A percentile compares a stretch with the other conserved stretches of the same genome.
Conservation (phyloP, 371 early-diverging fungal genomes). For the Rhizomucor pusillus region DNA sequence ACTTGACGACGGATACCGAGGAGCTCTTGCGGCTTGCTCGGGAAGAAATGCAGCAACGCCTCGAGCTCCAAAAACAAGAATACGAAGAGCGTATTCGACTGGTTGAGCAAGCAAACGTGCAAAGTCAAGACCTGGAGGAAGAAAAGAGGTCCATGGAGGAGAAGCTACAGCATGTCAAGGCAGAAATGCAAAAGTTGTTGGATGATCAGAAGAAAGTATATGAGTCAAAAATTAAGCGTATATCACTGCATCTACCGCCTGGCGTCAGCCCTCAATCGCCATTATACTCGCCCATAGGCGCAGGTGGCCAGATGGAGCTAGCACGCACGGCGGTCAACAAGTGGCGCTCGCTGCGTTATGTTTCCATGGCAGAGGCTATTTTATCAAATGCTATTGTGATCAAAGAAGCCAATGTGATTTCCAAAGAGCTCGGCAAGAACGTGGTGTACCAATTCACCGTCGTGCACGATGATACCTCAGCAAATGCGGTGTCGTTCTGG, state of each 20-base stretch:
- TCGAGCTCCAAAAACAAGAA: constrained; percentile 36
- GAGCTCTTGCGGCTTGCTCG: constrained; percentile 32
- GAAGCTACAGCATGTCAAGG: constrained; percentile 51
- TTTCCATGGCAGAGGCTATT: constrained; percentile 73
- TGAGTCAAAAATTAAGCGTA: constrained; percentile 53
- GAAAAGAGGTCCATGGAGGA: constrained; percentile 31
- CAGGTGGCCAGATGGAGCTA: constrained; percentile 27
- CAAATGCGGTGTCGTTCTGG: constrained; percentile 60
- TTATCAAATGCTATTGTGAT: constrained; percentile 67
- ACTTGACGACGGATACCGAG: constrained; percentile 8
- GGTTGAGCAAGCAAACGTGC: constrained; percentile 19
- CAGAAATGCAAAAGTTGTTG: constrained; percentile 52
- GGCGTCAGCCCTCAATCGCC: background rate
- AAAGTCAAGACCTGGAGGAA: constrained; percentile 10
- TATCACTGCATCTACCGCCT: constrained; percentile 35
- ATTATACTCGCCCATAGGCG: constrained; percentile 1
- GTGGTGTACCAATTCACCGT: constrained; percentile 82
- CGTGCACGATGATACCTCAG: constrained; percentile 52
- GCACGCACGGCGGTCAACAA: constrained; percentile 16
- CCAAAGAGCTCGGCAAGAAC: constrained; percentile 73
- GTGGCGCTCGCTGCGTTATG: constrained; percentile 66
- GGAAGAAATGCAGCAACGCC: constrained; percentile 38
- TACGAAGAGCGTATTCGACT: constrained; percentile 38
- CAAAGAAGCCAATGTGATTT: constrained; percentile 87
- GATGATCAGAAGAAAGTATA: constrained; percentile 51